phyloP scores from a whole-genome alignment of 352 stramenopile species.

The Aphanomyces euteiches region DNA sequence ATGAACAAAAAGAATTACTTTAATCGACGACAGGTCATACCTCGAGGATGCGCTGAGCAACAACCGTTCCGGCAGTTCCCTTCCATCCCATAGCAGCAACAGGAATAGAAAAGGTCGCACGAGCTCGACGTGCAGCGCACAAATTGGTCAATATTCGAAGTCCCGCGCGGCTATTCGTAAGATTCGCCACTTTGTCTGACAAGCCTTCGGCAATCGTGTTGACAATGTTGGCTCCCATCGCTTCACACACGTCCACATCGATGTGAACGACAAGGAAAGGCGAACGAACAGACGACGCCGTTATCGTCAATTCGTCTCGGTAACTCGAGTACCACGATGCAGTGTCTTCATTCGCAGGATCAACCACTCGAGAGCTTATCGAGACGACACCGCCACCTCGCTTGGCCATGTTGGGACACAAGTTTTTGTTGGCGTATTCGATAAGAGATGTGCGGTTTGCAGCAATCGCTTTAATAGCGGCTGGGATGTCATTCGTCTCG shows the following conservation, averaged over 20 bases:
- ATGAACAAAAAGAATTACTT: background rate
- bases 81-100: constrained; percentile 74
- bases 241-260: constrained; percentile 84
- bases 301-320: constrained; percentile 51
- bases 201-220: constrained; percentile 84
- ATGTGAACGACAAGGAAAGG: constrained; percentile 80
- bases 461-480: constrained; percentile 51
- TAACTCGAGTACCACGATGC: constrained; percentile 55
- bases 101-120: constrained; percentile 67
- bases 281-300: constrained; percentile 35
- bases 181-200: constrained; percentile 59
- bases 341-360: constrained; percentile 38
- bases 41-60: constrained; percentile 74
- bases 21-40: background rate
- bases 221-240: constrained; percentile 87
- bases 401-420: constrained; percentile 84
- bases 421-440: constrained; percentile 64
- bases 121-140: constrained; percentile 75
- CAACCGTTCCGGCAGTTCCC: constrained; percentile 64
- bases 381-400: constrained; percentile 72
- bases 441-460: constrained; percentile 55
- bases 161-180: constrained; percentile 60
- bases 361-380: constrained; percentile 78
- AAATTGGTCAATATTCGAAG: constrained; percentile 88
- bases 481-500: constrained; percentile 55